Base-by-base conservation (phyloP, 805 yeast species). In the Teunomyces tritomae region DNA sequence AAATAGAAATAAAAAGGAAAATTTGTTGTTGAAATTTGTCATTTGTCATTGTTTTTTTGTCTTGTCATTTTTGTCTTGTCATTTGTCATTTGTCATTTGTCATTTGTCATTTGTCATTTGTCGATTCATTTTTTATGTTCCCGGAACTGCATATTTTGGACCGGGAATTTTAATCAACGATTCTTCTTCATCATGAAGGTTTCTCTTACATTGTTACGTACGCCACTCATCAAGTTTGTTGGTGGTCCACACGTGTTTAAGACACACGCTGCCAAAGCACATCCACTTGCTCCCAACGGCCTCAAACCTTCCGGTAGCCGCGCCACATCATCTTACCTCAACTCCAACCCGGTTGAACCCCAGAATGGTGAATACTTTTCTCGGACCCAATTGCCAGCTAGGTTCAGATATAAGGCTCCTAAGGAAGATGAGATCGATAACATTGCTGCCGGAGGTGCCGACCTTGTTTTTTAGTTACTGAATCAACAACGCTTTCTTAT, bases 361-460 rank as follows among this genome's bases (percentile, higher is more conserved):
- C 58, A 65, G 50, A 68, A 64, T 20, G 78, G 78, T 29, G 76
- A 70, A 56, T 63, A 54, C 53, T 71, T 69, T 46, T 78, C 90
- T 28, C 76, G 94, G 54, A 70, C 78, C 45, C 79, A 84, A 47
- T 77, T 92, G 49, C 90, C 98, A 3, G 54, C 68, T 51, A 80
- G 94, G 63, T 90, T 87, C 74, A 83, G 85, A 68, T 87, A 84
- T 63, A 71, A 75, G 36, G 70, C 74, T 0, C 75, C 88, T 24
- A 84, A 80, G 36, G 87, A 80, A 14, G 46, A 56, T 11, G 99
- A 92, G 68, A 82, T 86, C 26, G 96, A 87, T 8, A 78, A 81
- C 54, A 81, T 92, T 57, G 79, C 83, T 57, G 76, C 79, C 45
- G 99, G 98, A 48, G 97, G 97, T 56, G 96, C 96, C 30, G 82